phyloP scores from a whole-genome alignment of 2,329 filamentous ascomycete genomes.

The Exophiala sideris region DNA sequence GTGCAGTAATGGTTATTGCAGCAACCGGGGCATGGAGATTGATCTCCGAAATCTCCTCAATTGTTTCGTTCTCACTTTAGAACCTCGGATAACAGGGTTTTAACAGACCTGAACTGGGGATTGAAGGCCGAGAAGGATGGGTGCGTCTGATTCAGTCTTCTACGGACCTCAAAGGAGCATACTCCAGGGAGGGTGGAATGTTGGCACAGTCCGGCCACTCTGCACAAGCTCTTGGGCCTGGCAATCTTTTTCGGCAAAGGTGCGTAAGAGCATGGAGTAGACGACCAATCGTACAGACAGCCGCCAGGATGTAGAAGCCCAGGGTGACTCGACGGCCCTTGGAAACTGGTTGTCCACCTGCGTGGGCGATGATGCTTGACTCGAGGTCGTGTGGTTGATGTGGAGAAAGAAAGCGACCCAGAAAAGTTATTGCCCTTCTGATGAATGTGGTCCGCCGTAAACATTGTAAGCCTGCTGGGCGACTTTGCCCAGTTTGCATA shows the following conservation, averaged over 20 bases:
- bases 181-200: constrained; percentile 7
- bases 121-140: no score
- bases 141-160: no score
- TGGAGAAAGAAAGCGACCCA: background rate
- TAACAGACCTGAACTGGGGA: no score
- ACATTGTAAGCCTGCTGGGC: no score
- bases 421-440: no score
- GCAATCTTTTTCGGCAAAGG: background rate
- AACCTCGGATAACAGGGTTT: no score
- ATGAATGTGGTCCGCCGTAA: no score
- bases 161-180: background rate
- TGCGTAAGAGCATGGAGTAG: constrained; percentile 1
- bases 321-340: constrained; percentile 13
- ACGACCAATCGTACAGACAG: background rate
- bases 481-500: no score
- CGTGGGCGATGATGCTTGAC: constrained; percentile 9
- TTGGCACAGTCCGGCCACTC: background rate
- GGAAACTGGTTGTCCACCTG: constrained; percentile 13
- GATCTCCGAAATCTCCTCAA: no score
- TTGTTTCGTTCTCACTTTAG: no score
- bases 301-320: constrained; percentile 5
- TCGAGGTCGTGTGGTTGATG: background rate
- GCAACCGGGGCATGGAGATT: no score
- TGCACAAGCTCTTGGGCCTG: background rate
- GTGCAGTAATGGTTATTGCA: no score